These are phyloP conservation scores for Delitschia confertaspora DNA, from an alignment of 495 filamentous ascomycete genomes.

Conservation along the genomic window DNA sequence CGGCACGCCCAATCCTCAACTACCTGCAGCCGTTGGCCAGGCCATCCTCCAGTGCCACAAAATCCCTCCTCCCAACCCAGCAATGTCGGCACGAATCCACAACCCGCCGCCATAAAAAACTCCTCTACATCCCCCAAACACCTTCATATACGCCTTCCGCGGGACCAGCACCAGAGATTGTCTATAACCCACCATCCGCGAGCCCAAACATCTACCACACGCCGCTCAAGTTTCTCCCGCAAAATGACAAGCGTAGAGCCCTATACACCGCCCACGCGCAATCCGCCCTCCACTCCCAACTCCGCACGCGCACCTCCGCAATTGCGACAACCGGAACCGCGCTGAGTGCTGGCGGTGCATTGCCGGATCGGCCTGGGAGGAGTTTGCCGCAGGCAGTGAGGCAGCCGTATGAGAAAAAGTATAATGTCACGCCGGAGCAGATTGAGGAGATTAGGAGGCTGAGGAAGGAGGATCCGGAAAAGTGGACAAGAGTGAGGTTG, in stretches of 20 bases:
- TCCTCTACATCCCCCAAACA: conserved; percentile 64
- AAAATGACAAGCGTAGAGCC: conserved; percentile 59
- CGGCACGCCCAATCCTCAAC: no score
- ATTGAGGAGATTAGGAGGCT: conserved; percentile 71
- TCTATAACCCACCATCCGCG: conserved; percentile 92
- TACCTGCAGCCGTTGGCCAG: background rate
- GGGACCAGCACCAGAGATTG: conserved; percentile 42
- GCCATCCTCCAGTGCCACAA: conserved; percentile 5
- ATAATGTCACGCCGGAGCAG: conserved; percentile 66
- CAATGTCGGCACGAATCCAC: conserved; percentile 56
- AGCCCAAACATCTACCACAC: conserved; percentile 75
- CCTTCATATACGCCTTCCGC: conserved; percentile 50
- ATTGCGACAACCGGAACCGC: conserved; percentile 28
- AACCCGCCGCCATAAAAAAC: conserved; percentile 59
- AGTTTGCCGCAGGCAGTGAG: conserved; percentile 50
- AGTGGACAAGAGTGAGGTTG: conserved; percentile 62
- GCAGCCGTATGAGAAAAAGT: conserved; percentile 49
- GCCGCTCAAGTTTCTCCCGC: conserved; percentile 80
- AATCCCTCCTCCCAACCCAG: conserved; percentile 1
- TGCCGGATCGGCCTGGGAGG: conserved; percentile 7
- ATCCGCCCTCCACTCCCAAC: conserved; percentile 9
- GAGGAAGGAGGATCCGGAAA: conserved; percentile 55
- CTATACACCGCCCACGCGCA: conserved; percentile 38
- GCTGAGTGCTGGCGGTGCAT: conserved; percentile 13
- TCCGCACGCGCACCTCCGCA: conserved; percentile 3